These are phyloP conservation scores for Macrocybe sp. DNA, from an alignment of 1,284 basidiomycete genomes.

Conservation along the genomic window DNA sequence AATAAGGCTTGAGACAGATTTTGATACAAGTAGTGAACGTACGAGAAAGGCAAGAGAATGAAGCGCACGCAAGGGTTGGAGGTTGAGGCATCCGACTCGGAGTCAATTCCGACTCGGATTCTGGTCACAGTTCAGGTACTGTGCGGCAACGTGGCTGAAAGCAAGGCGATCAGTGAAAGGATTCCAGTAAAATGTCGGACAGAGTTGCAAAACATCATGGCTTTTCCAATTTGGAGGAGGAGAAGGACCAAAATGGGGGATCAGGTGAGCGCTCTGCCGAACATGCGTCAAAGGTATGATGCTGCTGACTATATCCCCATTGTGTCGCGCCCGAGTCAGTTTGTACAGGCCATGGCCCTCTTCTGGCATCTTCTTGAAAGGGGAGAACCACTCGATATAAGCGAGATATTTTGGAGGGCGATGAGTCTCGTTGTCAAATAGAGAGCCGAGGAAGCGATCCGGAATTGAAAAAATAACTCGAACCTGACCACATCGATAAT, in stretches of 20 bases:
- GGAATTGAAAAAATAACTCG: conserved; percentile 22
- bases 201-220: conserved; percentile 27
- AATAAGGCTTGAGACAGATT: too few relatives aligned
- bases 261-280: conserved; percentile 24
- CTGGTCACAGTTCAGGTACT: too few relatives aligned
- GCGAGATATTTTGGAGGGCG: conserved; percentile 8
- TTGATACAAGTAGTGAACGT: too few relatives aligned
- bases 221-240: conserved; percentile 26
- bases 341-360: conserved; percentile 15
- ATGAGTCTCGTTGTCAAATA: conserved; percentile 11
- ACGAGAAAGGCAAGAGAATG: too few relatives aligned
- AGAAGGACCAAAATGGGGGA: conserved; percentile 20
- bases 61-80: too few relatives aligned
- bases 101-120: too few relatives aligned
- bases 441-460: background rate
- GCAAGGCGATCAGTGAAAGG: conserved; percentile 17
- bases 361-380: conserved; percentile 14
- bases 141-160: too few relatives aligned
- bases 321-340: conserved; percentile 6
- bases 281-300: conserved; percentile 20
- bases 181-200: conserved; percentile 24
- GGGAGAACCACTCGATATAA: conserved; percentile 20
- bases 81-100: too few relatives aligned
- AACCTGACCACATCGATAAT: conserved; percentile 19
- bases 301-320: conserved; percentile 14